Base-by-base conservation (phyloP, 2,329 filamentous ascomycete genomes). In the Trichoderma koningii region DNA sequence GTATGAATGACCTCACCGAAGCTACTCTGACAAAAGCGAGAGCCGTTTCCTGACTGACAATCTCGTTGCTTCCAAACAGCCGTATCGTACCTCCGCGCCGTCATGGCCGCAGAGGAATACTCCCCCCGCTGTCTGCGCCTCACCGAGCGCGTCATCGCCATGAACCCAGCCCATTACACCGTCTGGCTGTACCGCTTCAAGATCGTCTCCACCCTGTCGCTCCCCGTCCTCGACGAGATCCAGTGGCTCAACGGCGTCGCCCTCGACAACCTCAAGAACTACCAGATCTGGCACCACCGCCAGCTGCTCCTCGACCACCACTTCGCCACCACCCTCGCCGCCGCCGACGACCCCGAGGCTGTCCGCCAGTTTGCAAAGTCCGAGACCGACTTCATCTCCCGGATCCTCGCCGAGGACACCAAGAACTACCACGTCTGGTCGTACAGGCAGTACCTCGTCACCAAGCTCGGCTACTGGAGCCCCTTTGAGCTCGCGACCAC, bases 341-440 rank as follows among this genome's bases (percentile, higher is more conserved):
- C 70, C 26, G 30, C 65, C 23, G 87, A 82, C 23, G 87, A 82
- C 75, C 70, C 77, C 79, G 76, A 82, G 80, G 76, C 84, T 80
- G 67, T 87, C 81, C 70, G 82, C 82, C 70, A 70, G 65, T 83
- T 92, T 60, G 86, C 85, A 12, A 75, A 81, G 4, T 85, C 85
- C 3, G 95, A 99, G 78, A 82, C 84, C 21, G 82, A 82, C 15
- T 98, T 98, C 76, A 85, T 97, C 66, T 84, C 83, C 66, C 78
- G 83, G 53, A 98, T 99, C 85, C 88, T 99, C 63, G 85, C 83
- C 47, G 84, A 90, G 71, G 95, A 99, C 75, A 87, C 90, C 56
- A 99, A 99, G 80, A 99, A 99, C 81, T 98, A 99, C 76, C 95
- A 99, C 75, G 95, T 98, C 55, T 99, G 95, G 95, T 92, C 89